Conservation (phyloP, 306 rosid genomes). For the Albizia julibrissin region DNA sequence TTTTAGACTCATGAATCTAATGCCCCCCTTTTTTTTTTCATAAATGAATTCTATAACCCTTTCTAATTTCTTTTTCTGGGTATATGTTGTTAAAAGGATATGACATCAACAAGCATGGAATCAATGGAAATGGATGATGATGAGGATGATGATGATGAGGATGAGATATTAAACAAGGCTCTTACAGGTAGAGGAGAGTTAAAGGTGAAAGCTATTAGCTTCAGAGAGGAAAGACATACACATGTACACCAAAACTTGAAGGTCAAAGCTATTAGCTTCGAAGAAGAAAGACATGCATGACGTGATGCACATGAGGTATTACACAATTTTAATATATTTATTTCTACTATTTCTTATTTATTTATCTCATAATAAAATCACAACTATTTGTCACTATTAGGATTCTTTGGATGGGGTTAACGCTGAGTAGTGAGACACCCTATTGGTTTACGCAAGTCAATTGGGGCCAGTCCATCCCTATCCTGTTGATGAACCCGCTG, state of each 20-base stretch:
- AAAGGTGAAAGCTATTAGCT: slow-evolving; percentile 67
- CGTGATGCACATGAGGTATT: too few relatives aligned
- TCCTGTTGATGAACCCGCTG: too few relatives aligned
- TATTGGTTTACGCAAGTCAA: too few relatives aligned
- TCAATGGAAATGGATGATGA: slow-evolving; percentile 53
- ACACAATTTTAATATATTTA: too few relatives aligned
- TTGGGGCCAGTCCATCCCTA: too few relatives aligned
- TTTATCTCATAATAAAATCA: too few relatives aligned
- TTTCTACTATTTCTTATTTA: too few relatives aligned
- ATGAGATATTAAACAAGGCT: slow-evolving; percentile 57
- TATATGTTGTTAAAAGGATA: slow-evolving; percentile 40
- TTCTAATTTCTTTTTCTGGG: not conserved
- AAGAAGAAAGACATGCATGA: slow-evolving; percentile 54
- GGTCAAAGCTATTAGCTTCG: slow-evolving; percentile 59
- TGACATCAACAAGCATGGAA: slow-evolving; percentile 34
- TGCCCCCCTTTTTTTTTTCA: too few relatives aligned
- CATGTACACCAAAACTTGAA: slow-evolving; percentile 32
- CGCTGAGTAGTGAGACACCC: too few relatives aligned
- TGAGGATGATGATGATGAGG: slow-evolving; percentile 65
- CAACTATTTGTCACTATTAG: too few relatives aligned
- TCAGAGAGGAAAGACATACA: slow-evolving; percentile 52
- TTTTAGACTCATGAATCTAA: not conserved
- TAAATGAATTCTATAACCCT: too few relatives aligned
- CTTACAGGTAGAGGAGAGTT: slow-evolving; percentile 83
- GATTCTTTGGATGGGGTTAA: too few relatives aligned